Base-by-base conservation (phyloP, 1,284 basidiomycete species). In the Microbotryum silenes-acaulis region DNA sequence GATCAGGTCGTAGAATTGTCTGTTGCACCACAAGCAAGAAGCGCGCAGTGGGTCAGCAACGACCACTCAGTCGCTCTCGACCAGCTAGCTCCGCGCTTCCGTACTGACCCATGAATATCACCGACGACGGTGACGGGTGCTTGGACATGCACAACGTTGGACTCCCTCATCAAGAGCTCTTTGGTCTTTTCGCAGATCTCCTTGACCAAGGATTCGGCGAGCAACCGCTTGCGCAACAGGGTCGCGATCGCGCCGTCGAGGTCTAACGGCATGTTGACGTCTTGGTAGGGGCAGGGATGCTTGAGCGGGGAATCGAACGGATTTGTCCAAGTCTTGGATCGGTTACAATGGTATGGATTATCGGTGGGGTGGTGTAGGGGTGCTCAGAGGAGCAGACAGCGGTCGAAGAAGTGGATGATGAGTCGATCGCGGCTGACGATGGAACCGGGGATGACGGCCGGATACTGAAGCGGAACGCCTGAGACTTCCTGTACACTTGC, bases 91-190 rank as follows among this genome's bases (percentile, higher is more conserved):
- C 12, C 37, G 37, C 37, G 29, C 56, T 50, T 7, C 33, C 46
- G 18, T 50, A 79, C 87, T 82, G 77, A 93, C 91, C 92, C 94
- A 77, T 99, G 94, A 59, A 99, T 98, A 75, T 99, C 96, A 59
- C 96, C 96, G 33, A 98, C 94, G 33, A 99, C 96, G 1, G 96
- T 98, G 51, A 99, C 92, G n/a, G 96, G 96, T 1, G 93, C 89
- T 65, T 85, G 87, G 71, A 99, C 89, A 74, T 98, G 96, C 16
- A 98, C 92, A 62, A 99, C 96, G 74, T 99, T 99, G 67, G 89
- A 91, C 79, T 99, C 96, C 68, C 91, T 81, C 96, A 98, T 98
- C 63, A 99, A 84, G 1, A 99, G 89, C 75, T 97, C 93, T 75
- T 97, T 97, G 33, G 92, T 94, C 78, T 96, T 96, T 73, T 94